Evolutionary conservation across 139 green algal genomes (phyloP), one percentile per base, ranked within the genome.

Genomic region (Desmodesmus armatus): DNA sequence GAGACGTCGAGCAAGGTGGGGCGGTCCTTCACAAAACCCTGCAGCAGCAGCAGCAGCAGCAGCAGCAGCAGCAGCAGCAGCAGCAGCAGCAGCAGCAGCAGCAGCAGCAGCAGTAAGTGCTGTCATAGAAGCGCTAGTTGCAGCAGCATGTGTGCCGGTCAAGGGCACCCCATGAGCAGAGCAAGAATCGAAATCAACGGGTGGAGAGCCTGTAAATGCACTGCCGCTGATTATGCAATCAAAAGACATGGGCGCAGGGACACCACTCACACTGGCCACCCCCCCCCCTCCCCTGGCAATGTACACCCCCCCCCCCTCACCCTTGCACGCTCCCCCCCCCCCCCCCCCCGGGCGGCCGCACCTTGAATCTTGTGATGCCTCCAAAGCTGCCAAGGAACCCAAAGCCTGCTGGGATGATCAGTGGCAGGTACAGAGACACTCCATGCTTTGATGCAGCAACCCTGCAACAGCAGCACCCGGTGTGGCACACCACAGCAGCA

Each of bases 301-400:
- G 65, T 41, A 33, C 65, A 9, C 19, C 5, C 76, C 31, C 40
- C 55, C 55, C 76, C 55, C 39, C n/a, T n/a, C n/a, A n/a, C n/a
- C n/a, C n/a, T n/a, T n/a, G n/a, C n/a, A n/a, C n/a, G n/a, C n/a
- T n/a, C 21, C 60, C 37, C 51, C 76, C 43, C 51, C 51, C 15
- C 51, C 51, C 51, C 51, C 17, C 13, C 51, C n/a, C n/a, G n/a
- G n/a, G n/a, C n/a, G n/a, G n/a, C n/a, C n/a, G n/a, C n/a, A n/a
- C n/a, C 78, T 84, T 79, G 72, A 98, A 91, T 55, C 94, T 88
- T 0, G 94, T 98, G 80, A 98, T 95, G 67, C 89, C 91, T 21
- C 96, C 96, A 87, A 98, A 97, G 76, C 80, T 92, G 47, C 95
- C 94, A 40, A 96, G 71, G 60, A 96, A 89, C 25, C 93, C 90